These are phyloP conservation scores for Chrysanthemum seticuspe DNA, from an alignment of 129 eudicot species.

Conservation along the genomic window DNA sequence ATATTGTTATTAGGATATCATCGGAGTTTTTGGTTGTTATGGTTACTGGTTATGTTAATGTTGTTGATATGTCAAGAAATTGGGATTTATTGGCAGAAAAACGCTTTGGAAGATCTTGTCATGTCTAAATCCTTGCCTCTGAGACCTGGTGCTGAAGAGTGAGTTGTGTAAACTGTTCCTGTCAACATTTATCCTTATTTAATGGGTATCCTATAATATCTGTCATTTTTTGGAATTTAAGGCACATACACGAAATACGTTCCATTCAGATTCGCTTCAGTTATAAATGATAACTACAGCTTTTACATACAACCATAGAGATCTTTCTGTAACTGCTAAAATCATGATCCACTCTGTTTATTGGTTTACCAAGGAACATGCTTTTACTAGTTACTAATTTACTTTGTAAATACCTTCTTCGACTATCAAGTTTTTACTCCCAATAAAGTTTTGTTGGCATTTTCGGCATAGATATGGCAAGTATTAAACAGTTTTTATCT, in stretches of 20 bases:
- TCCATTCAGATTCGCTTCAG: not conserved
- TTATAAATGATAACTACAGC: not conserved
- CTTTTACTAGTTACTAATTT: not conserved
- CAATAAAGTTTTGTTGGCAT: not conserved
- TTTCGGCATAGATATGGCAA: not conserved
- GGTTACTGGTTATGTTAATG: constrained; percentile 20
- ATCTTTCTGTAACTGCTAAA: constrained; percentile 6
- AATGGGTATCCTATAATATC: not conserved
- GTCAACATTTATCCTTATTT: constrained; percentile 9
- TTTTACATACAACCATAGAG: not conserved
- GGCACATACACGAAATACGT: constrained; percentile 7
- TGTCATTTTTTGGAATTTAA: constrained; percentile 9
- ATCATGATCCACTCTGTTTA: constrained; percentile 15
- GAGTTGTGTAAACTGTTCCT: constrained; percentile 35
- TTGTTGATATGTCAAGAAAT: constrained; percentile 30
- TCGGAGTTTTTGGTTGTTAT: constrained; percentile 16
- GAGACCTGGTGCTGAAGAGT: constrained; percentile 96
- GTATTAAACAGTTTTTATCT: not conserved
- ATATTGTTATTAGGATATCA: constrained; percentile 3
- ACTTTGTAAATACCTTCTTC: not conserved
- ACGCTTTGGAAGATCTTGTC: constrained; percentile 84
- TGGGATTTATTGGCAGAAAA: constrained; percentile 61
- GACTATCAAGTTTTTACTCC: not conserved
- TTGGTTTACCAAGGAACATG: constrained; percentile 10
- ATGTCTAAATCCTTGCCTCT: constrained; percentile 62